Evolutionary conservation across 257 asterid genomes (phyloP).

Genomic region (Solanum chmielewskii): DNA sequence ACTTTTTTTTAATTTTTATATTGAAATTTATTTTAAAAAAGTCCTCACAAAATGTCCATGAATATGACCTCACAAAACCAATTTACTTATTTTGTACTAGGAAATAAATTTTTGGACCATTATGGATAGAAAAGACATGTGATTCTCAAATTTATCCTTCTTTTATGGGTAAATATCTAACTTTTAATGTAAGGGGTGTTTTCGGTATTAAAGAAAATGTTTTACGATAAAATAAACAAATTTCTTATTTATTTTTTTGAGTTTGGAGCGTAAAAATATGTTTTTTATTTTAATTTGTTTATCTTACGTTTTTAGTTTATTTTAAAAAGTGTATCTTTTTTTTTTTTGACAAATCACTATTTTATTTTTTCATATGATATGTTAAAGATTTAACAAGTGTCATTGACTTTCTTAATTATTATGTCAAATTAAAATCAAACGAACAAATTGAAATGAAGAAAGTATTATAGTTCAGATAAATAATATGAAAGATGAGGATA

Average conservation of each 20-base stretch:
- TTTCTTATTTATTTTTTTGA: background rate
- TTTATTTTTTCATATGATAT: no score
- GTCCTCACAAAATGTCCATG: background rate
- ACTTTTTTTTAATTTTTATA: background rate
- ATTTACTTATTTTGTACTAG: background rate
- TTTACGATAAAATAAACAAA: background rate
- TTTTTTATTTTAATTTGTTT: no score
- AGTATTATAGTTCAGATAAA: background rate
- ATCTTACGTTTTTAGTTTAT: no score
- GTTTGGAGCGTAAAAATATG: background rate
- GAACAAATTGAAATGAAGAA: background rate
- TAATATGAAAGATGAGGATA: background rate
- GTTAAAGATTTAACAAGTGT: no score
- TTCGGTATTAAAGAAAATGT: background rate
- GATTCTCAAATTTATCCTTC: background rate
- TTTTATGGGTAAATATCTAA: background rate
- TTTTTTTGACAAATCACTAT: no score
- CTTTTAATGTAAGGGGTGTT: background rate
- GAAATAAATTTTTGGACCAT: background rate
- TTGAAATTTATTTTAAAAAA: background rate
- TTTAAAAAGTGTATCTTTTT: no score
- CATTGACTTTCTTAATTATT: no score
- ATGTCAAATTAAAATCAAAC: background rate
- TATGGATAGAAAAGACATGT: background rate
- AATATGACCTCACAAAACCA: background rate